These are phyloP conservation scores for Geranomyces variabilis DNA, from an alignment of 192 early-diverging fungal genomes.

Conservation along the genomic window DNA sequence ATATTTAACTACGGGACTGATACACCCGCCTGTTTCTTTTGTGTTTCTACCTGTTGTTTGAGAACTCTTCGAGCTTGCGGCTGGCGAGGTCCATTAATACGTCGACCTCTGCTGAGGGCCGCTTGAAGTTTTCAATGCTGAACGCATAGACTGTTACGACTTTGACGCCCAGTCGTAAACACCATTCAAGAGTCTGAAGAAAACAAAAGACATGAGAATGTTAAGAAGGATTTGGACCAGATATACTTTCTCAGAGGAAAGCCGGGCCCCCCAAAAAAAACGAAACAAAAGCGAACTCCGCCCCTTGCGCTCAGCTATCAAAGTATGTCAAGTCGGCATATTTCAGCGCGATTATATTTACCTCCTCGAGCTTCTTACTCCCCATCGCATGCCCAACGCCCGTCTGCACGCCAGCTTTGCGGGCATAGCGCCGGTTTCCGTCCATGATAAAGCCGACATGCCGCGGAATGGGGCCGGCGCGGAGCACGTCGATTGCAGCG, in stretches of 20 bases:
- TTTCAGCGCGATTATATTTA: too few relatives aligned
- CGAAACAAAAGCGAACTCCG: neutral
- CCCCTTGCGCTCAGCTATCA: too few relatives aligned
- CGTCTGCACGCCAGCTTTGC: conserved; percentile 55
- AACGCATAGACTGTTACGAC: conserved; percentile 95
- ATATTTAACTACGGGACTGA: too few relatives aligned
- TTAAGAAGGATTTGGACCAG: neutral
- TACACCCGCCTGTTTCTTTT: too few relatives aligned
- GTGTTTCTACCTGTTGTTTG: conserved; percentile 60
- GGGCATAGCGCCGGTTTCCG: conserved; percentile 93
- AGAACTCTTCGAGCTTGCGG: conserved; percentile 77
- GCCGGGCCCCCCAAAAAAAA: neutral
- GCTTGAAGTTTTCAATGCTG: conserved; percentile 97
- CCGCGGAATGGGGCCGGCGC: conserved; percentile 74
- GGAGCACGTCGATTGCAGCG: conserved; percentile 9
- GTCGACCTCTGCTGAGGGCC: conserved; percentile 81
- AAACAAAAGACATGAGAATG: neutral
- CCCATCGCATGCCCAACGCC: conserved; percentile 80
- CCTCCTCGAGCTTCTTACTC: conserved; percentile 76
- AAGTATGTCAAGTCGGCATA: too few relatives aligned
- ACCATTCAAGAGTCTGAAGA: conserved; percentile 79
- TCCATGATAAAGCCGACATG: conserved; percentile 98
- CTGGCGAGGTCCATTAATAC: conserved; percentile 80
- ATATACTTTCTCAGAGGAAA: conserved; percentile 19
- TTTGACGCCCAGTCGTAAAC: conserved; percentile 80